Evolutionary conservation across 1,284 basidiomycete genomes (phyloP).

Genomic region (Sphaerobolus stellatus): DNA sequence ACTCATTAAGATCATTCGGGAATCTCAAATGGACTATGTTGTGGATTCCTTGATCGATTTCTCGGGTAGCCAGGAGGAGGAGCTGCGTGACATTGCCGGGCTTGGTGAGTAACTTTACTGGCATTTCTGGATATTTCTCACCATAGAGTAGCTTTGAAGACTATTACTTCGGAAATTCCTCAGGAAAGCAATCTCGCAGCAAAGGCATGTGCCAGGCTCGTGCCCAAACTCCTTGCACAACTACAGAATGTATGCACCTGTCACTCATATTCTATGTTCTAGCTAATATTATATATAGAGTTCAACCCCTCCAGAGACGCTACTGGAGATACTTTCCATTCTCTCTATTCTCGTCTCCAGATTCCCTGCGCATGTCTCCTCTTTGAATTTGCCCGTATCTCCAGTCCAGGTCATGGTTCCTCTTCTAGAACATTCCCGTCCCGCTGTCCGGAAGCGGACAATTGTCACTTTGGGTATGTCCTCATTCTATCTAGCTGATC

Average conservation of each 20-base stretch:
- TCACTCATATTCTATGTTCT: not conserved
- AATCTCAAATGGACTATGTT: conserved; percentile 79
- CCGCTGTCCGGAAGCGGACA: conserved; percentile 87
- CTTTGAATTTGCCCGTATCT: conserved; percentile 48
- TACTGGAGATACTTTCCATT: conserved; percentile 88
- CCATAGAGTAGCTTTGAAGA: conserved; percentile 74
- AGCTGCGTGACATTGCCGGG: conserved; percentile 89
- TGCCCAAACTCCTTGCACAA: conserved; percentile 80
- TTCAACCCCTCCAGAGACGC: conserved; percentile 76
- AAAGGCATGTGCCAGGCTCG: conserved; percentile 81
- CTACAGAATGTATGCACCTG: conserved; percentile 58
- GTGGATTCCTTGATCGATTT: conserved; percentile 87
- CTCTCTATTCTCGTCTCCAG: conserved; percentile 88
- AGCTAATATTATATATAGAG: conserved; percentile 40
- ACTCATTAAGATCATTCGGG: conserved; percentile 83
- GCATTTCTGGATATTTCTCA: conserved; percentile 6
- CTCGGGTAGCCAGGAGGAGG: conserved; percentile 82
- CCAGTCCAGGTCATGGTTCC: conserved; percentile 75
- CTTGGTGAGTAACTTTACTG: conserved; percentile 59
- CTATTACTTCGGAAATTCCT: conserved; percentile 88
- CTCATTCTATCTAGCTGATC: not conserved
- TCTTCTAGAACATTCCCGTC: conserved; percentile 71
- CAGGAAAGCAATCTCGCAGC: conserved; percentile 74
- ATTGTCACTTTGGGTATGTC: conserved; percentile 67
- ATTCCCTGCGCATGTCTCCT: conserved; percentile 73